phyloP scores from a whole-genome alignment of 345 rosid genomes.

The Microcos paniculata region DNA sequence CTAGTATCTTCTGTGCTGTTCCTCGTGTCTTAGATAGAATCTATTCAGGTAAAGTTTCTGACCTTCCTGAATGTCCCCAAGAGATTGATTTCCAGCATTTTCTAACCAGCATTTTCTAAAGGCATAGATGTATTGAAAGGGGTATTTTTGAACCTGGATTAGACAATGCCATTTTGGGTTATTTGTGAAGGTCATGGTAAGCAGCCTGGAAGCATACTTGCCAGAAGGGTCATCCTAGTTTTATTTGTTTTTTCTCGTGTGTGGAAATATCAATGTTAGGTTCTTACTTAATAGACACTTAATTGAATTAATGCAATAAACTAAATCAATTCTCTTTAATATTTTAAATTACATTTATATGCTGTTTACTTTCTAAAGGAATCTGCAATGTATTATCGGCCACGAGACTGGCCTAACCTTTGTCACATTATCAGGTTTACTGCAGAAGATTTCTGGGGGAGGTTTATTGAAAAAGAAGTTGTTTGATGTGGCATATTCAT shows the following conservation, averaged over 20 bases:
- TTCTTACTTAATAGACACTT: background rate
- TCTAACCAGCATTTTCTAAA: background rate
- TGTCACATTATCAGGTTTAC: slow-evolving; percentile 56
- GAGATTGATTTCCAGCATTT: background rate
- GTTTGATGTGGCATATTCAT: slow-evolving; percentile 69
- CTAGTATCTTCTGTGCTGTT: slow-evolving; percentile 92
- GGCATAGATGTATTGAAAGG: background rate
- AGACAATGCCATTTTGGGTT: slow-evolving; percentile 4
- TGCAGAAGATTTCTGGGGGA: slow-evolving; percentile 76
- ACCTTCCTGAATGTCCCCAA: background rate
- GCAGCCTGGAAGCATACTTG: background rate
- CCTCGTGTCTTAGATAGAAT: slow-evolving; percentile 94
- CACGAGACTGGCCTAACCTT: slow-evolving; percentile 11
- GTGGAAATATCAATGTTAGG: background rate
- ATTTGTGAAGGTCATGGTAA: background rate
- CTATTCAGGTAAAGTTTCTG: slow-evolving; percentile 53
- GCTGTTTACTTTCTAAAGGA: background rate
- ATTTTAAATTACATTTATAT: background rate
- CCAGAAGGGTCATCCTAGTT: background rate
- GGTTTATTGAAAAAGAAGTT: slow-evolving; percentile 55
- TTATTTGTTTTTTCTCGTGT: background rate
- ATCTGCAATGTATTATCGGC: background rate
- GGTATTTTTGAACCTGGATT: background rate
- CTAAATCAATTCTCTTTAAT: background rate
- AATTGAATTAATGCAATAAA: background rate